Percentiles rank a stretch among this genome's conserved stretches.
These are phyloP conservation scores for Neonectria neomacrospora DNA, from an alignment of 2,329 filamentous ascomycete species.

Conservation along the genomic window DNA sequence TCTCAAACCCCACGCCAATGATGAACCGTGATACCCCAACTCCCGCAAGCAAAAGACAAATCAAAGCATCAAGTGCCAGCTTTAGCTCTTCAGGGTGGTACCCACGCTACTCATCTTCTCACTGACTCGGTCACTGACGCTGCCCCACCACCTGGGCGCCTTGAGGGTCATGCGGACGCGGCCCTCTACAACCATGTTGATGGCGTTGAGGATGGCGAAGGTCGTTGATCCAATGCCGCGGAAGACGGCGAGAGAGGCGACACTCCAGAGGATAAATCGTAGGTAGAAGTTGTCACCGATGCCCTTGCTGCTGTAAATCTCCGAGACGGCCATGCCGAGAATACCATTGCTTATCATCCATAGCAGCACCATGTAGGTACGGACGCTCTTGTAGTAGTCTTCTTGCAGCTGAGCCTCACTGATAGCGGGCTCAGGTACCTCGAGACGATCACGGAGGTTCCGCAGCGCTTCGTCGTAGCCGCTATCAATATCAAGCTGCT, in stretches of 20 bases:
- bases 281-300: slow-evolving; percentile 90
- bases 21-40: slow-evolving; percentile 1
- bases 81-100: slow-evolving; percentile 55
- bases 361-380: slow-evolving; percentile 96
- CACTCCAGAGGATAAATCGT: slow-evolving; percentile 91
- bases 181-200: slow-evolving; percentile 89
- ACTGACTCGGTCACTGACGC: slow-evolving; percentile 56
- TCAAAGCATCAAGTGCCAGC: slow-evolving; percentile 15
- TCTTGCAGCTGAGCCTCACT: slow-evolving; percentile 90
- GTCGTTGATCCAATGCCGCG: slow-evolving; percentile 83
- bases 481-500: slow-evolving; percentile 97
- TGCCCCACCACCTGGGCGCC: slow-evolving; percentile 62
- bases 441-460: slow-evolving; percentile 92
- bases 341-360: slow-evolving; percentile 96
- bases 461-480: slow-evolving; percentile 97
- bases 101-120: slow-evolving; percentile 63
- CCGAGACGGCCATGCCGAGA: slow-evolving; percentile 91
- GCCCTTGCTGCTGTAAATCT: slow-evolving; percentile 78
- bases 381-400: slow-evolving; percentile 97
- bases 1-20: slow-evolving; percentile 8
- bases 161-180: slow-evolving; percentile 72
- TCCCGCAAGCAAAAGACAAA: slow-evolving; percentile 17
- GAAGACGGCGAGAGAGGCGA: slow-evolving; percentile 88
- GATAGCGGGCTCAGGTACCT: slow-evolving; percentile 72
- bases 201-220: slow-evolving; percentile 83